Base-by-base conservation (phyloP, 345 rosid species). In the Angophora floribunda region DNA sequence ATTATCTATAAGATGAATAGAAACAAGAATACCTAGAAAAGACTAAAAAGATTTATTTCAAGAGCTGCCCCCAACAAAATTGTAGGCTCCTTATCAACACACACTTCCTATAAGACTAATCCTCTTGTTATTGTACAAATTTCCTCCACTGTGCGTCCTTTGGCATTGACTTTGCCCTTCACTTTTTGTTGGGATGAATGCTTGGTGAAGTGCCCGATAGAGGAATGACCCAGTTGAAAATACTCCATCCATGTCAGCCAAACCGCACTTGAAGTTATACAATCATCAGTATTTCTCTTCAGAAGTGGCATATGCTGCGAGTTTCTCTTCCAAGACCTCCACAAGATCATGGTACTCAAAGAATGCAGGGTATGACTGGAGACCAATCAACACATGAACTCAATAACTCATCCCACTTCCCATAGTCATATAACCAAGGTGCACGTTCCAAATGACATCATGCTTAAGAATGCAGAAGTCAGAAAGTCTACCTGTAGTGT, bases 291-390 rank as follows among this genome's bases (percentile, higher is more conserved):
- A 45, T 89, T 87, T 89, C 86, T 89, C 87, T 75, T 90, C 93
- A 16, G 89, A 90, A 82, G 88, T 90, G 22, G 89, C 86, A 9
- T 55, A 47, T 49, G 94, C 86, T 50, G 95, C 87, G 50, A 97
- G 98, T 87, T 89, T 92, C 86, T 94, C 95, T 89, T 95, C 95
- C 92, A 97, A 89, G 87, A 87, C 87, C 70, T 93, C 91, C 45
- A 97, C 95, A 61, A 97, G 94, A 86, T 97, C 99, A 55, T 92
- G 95, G 92, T 96, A 97, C 92, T 94, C 97, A 52, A 92, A 89
- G 89, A 95, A 96, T 85, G 90, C 91, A 50, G 95, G 90, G 89
- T 94, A 94, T 12, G 97, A 94, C 99, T 97, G 94, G 53, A 89
- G 65, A 51, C 89, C 87, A 67, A 6, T 86, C 85, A 53, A 75